Evolutionary conservation across 805 yeast species (phyloP), one percentile per base, ranked within the genome.

Genomic region (Kurtzmaniella fragi): DNA sequence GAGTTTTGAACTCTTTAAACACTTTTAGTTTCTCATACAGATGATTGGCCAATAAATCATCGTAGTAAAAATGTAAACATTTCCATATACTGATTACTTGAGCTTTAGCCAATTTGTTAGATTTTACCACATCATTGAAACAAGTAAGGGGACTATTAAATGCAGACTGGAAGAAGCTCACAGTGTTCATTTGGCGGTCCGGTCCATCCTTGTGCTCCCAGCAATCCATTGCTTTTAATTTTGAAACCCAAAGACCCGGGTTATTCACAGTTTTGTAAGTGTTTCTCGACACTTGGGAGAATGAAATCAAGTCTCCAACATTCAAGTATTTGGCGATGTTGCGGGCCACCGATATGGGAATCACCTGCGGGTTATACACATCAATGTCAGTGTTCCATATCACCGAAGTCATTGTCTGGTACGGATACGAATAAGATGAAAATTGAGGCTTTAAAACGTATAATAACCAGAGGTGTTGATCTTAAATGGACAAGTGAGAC

Each of bases 351-450:
- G 59, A 56, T 6, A 60, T 27, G 5, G 74, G 73, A 16, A 69
- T 68, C 9, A 56, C 60, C 20, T 52, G 49, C n/a, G 54, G 52
- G 42, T 68, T 61, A 42, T 68, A 68, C 17, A 67, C 73, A 44
- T 68, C 73, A 28, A 68, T 68, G 50, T 68, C 74, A 14, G 68
- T 47, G 49, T 68, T 68, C 74, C 74, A 68, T 41, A 68, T 55
- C 39, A 68, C 72, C 43, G 63, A 70, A 12, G 74, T 65, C 74
- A 68, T 67, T 28, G 12, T 8, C 7, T 34, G 20, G 30, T 4
- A 5, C 5, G n/a, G 28, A 4, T 25, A 15, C 6, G 34, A 5
- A 5, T 8, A 5, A 5, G 17, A 31, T 12, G 17, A 5, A 20
- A 20, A 5, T 5, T 8, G 5, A 5, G 7, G 8, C 25, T 5